Base-by-base conservation (phyloP, 2,329 filamentous ascomycete genomes). In the Sphaerulina musiva region DNA sequence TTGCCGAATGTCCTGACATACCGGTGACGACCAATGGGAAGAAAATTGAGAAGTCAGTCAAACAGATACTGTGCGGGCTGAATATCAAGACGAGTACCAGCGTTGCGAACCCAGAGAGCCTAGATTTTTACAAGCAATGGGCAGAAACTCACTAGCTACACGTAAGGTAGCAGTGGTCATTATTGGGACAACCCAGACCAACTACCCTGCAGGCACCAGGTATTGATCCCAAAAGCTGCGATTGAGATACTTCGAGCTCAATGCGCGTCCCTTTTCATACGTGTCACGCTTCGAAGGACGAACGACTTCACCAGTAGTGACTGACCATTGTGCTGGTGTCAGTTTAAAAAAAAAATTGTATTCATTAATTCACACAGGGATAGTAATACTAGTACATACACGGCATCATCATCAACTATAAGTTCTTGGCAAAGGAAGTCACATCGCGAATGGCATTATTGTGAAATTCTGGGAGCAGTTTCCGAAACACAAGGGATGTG, bases 11-110 rank as follows among this genome's bases (percentile, higher is more conserved):
- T 58, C 83, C 85, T 0, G 90, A 92, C 38, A 93, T 98, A 14
- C 93, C 92, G 0, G 84, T 91, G 62, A 97, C 93, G 12, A 84
- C 85, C 2, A 98, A 98, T 66, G 92, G 92, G 50, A 98, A 98
- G 77, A 98, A 97, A 83, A 89, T 98, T 56, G 92, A 98, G 70
- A 90, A 95, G 46, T 89, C 89, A 0, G 92, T 97, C 5, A 97
- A 97, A 76, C 91, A 96, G 72, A 96, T 97, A 43, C 74, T 98
- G 1, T 95, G 89, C 29, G 92, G 91, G 0, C 75, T 91, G 71
- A 82, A 88, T 49, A 83, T 96, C 60, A 91, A 90, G 76, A 93
- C 89, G 0, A 90, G 89, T 46, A 90, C 91, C 0, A 95, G 89
- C 66, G 91, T 97, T n/a, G 89, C 89, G 4, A 97, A 97, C 70